Evolutionary conservation across 2,329 filamentous ascomycete genomes (phyloP), one percentile per base, ranked within the genome.

Genomic region (Scedosporium apiospermum): DNA sequence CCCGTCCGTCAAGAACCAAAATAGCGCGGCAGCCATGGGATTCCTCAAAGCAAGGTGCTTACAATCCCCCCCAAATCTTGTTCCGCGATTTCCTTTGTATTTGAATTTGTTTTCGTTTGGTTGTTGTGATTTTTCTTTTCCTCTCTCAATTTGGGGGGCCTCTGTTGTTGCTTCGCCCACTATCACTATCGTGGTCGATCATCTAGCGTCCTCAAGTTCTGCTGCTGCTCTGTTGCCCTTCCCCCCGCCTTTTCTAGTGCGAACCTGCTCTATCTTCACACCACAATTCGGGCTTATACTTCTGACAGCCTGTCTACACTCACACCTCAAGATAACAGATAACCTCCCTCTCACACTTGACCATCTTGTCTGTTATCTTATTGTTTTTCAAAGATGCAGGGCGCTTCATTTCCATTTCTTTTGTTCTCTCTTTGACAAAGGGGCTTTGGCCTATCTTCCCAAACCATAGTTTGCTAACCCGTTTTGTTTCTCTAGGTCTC

Each of bases 401-500:
- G 44, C 44, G 16, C 44, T 55, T 6, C 12, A 23, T 6, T 55
- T 16, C 51, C 18, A 23, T 23, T 23, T 55, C 21, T 12, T 55
- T 55, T 26, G 12, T 21, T 23, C 18, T 12, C 12, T 27, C 21
- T 3, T 14, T 16, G 18, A 14, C 51, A 18, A 7, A 7, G n/a
- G 16, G 9, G n/a, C 34, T 41, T 38, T 38, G 23, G 23, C 4
- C 26, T 23, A 14, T 58, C 6, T 30, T 51, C 23, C 3, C 14
- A 46, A 18, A 51, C 12, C 64, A 61, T 63, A 63, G 62, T 63
- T 63, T 59, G 55, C 63, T 64, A 62, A 65, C 53, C 27, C 67
- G 3, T 68, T 65, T 64, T 66, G 63, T 30, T 65, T 65, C 64
- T 65, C 72, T 69, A 86, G 82, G 77, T 78, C 81, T 65, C 78